Evolutionary conservation across 176 grass and related monocot species (phyloP), one percentile per base, ranked within the genome.

Genomic region (Cenchrus fungigraminus): DNA sequence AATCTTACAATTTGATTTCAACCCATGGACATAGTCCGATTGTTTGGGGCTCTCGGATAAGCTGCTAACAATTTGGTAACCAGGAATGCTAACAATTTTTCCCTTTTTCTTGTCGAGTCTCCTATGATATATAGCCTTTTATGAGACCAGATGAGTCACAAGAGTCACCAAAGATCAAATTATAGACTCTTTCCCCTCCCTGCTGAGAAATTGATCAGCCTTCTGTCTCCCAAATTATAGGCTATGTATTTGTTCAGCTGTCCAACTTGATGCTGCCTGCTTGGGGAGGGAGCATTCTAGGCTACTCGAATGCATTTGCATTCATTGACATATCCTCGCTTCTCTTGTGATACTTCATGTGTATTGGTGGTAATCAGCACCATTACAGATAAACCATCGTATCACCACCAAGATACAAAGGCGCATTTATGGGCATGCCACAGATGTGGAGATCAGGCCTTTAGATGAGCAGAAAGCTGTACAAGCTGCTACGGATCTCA

Each of bases 401-500:
- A 73, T 96, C 68, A 91, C 97, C 12, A 99, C 93, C 46, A 94
- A 73, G 54, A 89, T 96, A 84, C 97, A 99, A 82, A 90, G 97
- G 74, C 89, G 91, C 25, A 91, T 99, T 70, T 96, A 96, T 42
- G 93, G 97, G 12, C 91, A 94, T 53, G 47, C 88, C 12, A 96
- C 91, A 20, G 19, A 95, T 92, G 93, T 92, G 16, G 97, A 71
- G 82, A 92, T 99, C 73, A 89, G 82, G 63, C 93, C 93, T 54
- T 91, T 96, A 77, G 72, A 99, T 86, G 93, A 96, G 84, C 87
- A 96, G 78, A 99, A 94, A 58, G 97, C 93, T 79, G 93, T 99
- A 79, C 93, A 99, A 82, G 93, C 76, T 88, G 93, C 97, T 68
- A 74, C 93, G 60, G 93, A 99, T 88, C 91, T 99, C 68, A 99